These are phyloP conservation scores for Prasinococcaceae sp. DNA, from an alignment of 139 green algal genomes.

Conservation along the genomic window DNA sequence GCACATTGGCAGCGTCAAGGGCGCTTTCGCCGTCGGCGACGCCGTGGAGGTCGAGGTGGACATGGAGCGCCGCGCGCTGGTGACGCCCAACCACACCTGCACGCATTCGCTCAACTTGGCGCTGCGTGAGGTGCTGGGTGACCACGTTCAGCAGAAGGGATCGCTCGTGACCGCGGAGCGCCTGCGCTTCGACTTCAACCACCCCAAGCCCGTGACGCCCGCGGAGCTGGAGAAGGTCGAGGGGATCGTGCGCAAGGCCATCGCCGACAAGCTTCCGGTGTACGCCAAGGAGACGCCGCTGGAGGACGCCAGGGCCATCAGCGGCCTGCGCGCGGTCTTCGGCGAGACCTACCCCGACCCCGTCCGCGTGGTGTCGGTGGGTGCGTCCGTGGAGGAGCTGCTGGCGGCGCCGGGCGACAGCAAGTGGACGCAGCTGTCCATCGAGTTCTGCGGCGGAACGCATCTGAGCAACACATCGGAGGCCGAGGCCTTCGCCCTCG, in stretches of 20 bases:
- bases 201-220: conserved; percentile 40
- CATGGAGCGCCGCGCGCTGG: conserved; percentile 49
- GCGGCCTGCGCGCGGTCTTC: conserved; percentile 84
- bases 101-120: conserved; percentile 96
- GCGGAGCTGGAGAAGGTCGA: conserved; percentile 30
- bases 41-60: conserved; percentile 69
- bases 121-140: conserved; percentile 65
- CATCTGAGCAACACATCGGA: conserved; percentile 75
- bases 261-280: conserved; percentile 42
- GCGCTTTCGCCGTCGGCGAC: conserved; percentile 11
- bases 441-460: conserved; percentile 97
- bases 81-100: conserved; percentile 94
- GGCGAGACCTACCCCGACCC: conserved; percentile 94
- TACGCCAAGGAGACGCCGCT: conserved; percentile 69
- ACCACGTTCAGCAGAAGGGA: conserved; percentile 92
- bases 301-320: conserved; percentile 60
- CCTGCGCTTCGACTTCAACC: conserved; percentile 95
- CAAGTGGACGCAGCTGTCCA: conserved; percentile 34
- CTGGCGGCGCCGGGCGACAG: conserved; percentile 47
- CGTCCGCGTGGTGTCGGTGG: conserved; percentile 88
- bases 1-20: conserved; percentile 42
- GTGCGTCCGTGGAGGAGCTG: conserved; percentile 66
- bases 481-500: conserved; percentile 70
- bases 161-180: conserved; percentile 78
- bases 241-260: conserved; percentile 21